These are phyloP conservation scores for Delphinella strobiligena DNA, from an alignment of 2,329 filamentous ascomycete genomes.

Conservation along the genomic window DNA sequence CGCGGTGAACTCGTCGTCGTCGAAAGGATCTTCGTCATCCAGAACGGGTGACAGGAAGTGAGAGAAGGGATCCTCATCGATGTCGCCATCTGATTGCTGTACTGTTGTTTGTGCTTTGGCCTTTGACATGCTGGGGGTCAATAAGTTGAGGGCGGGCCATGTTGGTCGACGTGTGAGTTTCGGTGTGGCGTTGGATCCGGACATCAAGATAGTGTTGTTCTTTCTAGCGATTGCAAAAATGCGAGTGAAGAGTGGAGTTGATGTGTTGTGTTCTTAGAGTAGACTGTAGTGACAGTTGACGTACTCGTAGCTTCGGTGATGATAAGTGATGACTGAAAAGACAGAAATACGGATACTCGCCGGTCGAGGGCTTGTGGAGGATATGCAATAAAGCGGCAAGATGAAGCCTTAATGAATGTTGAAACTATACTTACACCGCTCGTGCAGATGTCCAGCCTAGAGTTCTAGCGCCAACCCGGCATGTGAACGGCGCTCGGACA, in stretches of 20 bases:
- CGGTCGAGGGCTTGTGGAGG: background rate
- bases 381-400: background rate
- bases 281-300: too few relatives aligned
- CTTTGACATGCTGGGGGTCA: constrained; percentile 9
- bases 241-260: too few relatives aligned
- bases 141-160: constrained; percentile 10
- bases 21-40: constrained; percentile 29
- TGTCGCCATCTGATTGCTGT: constrained; percentile 17
- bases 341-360: background rate
- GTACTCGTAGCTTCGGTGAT: too few relatives aligned
- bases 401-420: background rate
- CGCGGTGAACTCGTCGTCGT: constrained; percentile 24
- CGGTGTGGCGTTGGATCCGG: constrained; percentile 7
- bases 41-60: constrained; percentile 29
- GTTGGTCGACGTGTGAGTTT: constrained; percentile 10
- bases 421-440: background rate
- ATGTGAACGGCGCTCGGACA: background rate
- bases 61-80: constrained; percentile 31
- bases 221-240: background rate
- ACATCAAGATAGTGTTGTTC: constrained; percentile 9
- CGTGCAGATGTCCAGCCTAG: background rate
- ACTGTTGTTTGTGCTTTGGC: constrained; percentile 2
- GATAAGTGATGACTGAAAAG: background rate
- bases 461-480: background rate
- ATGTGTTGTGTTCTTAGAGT: background rate